phyloP scores from a whole-genome alignment of 176 grass and related monocot genomes.

The Lolium multiflorum region DNA sequence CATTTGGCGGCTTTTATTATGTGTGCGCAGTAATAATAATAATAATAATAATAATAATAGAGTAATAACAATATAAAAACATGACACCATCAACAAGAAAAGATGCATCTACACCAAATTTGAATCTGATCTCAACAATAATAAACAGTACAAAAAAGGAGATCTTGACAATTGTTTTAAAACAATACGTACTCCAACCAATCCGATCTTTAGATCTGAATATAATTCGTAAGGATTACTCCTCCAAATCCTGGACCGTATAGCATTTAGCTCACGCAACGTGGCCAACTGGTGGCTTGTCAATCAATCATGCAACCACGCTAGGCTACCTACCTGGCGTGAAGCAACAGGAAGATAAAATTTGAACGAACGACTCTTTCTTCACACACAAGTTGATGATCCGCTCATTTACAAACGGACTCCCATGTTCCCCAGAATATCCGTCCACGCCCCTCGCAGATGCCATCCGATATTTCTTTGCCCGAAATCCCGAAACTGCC shows the following conservation, averaged over 20 bases:
- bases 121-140: no score
- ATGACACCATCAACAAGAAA: no score
- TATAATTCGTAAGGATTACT: background rate
- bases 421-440: background rate
- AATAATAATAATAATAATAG: no score
- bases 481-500: conserved; percentile 8
- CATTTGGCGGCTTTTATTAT: no score
- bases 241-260: background rate
- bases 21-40: no score
- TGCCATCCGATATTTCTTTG: background rate
- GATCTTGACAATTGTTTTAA: no score
- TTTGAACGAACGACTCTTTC: background rate
- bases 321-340: background rate
- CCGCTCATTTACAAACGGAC: background rate
- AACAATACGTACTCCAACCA: background rate
- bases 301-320: conserved; percentile 1
- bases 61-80: no score
- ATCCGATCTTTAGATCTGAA: background rate
- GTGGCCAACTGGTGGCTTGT: background rate
- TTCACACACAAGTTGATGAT: background rate
- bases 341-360: background rate
- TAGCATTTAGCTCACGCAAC: background rate
- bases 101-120: no score
- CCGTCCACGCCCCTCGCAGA: background rate
- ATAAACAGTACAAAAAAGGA: no score